Conservation (phyloP, 208 protist genomes). For the Lotmaria passim region DNA sequence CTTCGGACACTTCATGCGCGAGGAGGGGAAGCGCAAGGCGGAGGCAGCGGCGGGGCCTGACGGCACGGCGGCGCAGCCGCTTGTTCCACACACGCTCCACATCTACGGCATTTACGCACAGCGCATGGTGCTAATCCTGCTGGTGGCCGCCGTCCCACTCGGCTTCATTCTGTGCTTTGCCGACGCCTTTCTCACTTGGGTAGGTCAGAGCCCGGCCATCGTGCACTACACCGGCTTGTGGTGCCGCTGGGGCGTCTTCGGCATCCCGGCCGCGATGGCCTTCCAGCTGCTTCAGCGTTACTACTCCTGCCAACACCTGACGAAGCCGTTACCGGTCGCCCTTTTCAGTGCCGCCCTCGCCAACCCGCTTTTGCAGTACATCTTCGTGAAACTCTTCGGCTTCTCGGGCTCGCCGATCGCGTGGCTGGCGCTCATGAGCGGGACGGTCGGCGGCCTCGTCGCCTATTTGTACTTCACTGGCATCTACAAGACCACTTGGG, state of each 20-base stretch:
- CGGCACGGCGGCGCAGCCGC: conserved; percentile 10
- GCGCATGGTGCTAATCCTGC: conserved; percentile 80
- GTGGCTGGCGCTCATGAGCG: conserved; percentile 75
- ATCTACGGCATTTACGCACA: conserved; percentile 87
- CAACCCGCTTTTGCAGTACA: conserved; percentile 72
- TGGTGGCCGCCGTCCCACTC: conserved; percentile 70
- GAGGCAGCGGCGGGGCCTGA: conserved; percentile 16
- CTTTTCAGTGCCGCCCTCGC: conserved; percentile 56
- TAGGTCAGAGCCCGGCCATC: conserved; percentile 51
- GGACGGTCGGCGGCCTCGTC: conserved; percentile 50
- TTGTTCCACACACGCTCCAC: conserved; percentile 40
- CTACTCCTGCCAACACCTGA: conserved; percentile 84
- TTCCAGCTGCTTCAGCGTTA: conserved; percentile 82
- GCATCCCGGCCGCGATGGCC: conserved; percentile 55
- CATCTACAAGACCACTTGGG: conserved; percentile 73
- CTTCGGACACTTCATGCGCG: conserved; percentile 56
- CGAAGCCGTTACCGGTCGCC: conserved; percentile 73
- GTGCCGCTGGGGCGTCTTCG: conserved; percentile 74
- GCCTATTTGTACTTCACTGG: conserved; percentile 59
- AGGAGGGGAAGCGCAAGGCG: conserved; percentile 41
- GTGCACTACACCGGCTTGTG: conserved; percentile 77
- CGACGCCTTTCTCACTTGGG: conserved; percentile 45
- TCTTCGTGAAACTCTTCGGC: conserved; percentile 72
- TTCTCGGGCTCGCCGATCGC: conserved; percentile 77
- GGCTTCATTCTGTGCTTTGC: conserved; percentile 72